Evolutionary conservation across 2,329 filamentous ascomycete genomes (phyloP).

Genomic region (Colletotrichum karsti): DNA sequence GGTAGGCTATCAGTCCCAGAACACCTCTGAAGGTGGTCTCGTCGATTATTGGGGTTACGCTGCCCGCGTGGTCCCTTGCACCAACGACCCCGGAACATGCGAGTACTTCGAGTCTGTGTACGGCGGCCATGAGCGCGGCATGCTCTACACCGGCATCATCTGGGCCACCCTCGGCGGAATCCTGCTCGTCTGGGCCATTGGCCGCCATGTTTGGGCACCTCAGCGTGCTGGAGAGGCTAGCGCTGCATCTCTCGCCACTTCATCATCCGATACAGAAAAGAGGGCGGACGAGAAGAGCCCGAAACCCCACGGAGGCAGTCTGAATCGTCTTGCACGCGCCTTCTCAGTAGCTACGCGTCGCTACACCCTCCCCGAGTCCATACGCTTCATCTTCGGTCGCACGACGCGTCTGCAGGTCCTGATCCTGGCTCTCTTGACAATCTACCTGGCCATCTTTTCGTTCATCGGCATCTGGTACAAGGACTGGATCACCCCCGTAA

Average conservation of each 20-base stretch:
- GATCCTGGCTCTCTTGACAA: constrained; percentile 63
- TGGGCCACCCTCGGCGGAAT: constrained; percentile 56
- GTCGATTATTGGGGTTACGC: constrained; percentile 57
- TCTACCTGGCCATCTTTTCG: constrained; percentile 73
- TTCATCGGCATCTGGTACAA: constrained; percentile 75
- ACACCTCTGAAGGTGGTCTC: constrained; percentile 43
- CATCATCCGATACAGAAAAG: neutral
- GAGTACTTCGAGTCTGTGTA: constrained; percentile 62
- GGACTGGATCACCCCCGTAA: constrained; percentile 76
- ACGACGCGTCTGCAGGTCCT: constrained; percentile 75
- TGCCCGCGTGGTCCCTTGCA: constrained; percentile 54
- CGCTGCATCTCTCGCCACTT: neutral
- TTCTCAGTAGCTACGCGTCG: constrained; percentile 10
- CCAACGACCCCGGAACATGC: constrained; percentile 55
- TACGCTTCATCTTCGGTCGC: constrained; percentile 68
- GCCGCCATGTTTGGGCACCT: constrained; percentile 30
- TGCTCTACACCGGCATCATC: constrained; percentile 59
- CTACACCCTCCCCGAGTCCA: constrained; percentile 69
- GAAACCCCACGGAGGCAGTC: constrained; percentile 18
- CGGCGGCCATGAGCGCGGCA: constrained; percentile 54
- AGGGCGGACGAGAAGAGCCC: neutral
- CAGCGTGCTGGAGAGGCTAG: neutral
- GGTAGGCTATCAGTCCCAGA: constrained; percentile 37
- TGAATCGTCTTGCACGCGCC: neutral
- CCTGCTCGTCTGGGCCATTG: constrained; percentile 51